Evolutionary conservation across 176 grass and related monocot species (phyloP).

Genomic region (Oryza australiensis): DNA sequence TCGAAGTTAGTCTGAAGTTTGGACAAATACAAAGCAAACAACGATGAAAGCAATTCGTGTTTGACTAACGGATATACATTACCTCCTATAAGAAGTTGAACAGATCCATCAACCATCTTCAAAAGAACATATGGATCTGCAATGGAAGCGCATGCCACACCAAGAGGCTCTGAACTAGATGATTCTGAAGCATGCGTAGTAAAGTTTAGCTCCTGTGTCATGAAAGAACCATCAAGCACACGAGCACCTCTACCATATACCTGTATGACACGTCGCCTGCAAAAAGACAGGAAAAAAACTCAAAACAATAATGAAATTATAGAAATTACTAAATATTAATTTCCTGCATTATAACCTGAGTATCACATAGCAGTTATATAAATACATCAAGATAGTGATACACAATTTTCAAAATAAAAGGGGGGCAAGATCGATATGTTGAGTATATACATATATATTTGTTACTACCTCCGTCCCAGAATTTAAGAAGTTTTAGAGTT

Average conservation of each 20-base stretch:
- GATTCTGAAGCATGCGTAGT: conserved; percentile 59
- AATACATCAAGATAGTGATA: too few relatives aligned
- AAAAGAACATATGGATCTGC: conserved; percentile 90
- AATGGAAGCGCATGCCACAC: conserved; percentile 69
- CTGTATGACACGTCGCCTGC: conserved; percentile 84
- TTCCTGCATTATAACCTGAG: too few relatives aligned
- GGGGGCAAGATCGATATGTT: not conserved
- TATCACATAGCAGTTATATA: too few relatives aligned
- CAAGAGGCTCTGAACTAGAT: conserved; percentile 69
- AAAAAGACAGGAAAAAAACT: conserved; percentile 21
- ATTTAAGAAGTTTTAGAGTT: too few relatives aligned
- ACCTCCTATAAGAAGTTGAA: conserved; percentile 97
- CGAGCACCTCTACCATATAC: conserved; percentile 84
- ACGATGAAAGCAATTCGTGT: not conserved
- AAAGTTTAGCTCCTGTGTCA: conserved; percentile 95
- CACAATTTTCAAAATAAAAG: not conserved
- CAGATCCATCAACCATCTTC: conserved; percentile 86
- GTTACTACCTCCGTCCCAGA: too few relatives aligned
- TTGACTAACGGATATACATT: not conserved
- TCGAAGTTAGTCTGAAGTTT: conserved; percentile 1
- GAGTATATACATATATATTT: not conserved
- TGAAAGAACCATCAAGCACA: conserved; percentile 98
- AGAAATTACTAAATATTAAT: conserved; percentile 6
- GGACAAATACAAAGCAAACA: not conserved
- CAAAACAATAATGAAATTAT: conserved; percentile 26